These are phyloP conservation scores for Lactarius deliciosus DNA, from an alignment of 768 basidiomycete species.

Conservation along the genomic window DNA sequence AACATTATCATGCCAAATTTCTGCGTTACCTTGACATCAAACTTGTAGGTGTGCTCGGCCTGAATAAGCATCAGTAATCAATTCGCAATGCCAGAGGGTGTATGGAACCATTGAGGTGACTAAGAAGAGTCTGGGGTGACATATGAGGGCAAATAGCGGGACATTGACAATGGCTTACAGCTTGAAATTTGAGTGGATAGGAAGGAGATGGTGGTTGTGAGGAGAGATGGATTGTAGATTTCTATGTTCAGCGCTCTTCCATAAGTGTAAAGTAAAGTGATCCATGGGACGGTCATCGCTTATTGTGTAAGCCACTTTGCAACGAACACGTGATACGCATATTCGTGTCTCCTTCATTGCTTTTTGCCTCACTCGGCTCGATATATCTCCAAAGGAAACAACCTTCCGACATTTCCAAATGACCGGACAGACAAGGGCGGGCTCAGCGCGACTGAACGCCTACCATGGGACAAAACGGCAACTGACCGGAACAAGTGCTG, in stretches of 20 bases:
- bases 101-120: constrained; percentile 15
- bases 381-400: constrained; percentile 9
- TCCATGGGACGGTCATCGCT: not conserved
- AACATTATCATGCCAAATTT: not conserved
- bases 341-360: not conserved
- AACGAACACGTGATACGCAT: constrained; percentile 5
- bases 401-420: constrained; percentile 9
- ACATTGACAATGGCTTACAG: not conserved
- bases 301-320: constrained; percentile 3
- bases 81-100: not conserved
- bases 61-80: constrained; percentile 10
- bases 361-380: not conserved
- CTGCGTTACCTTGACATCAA: constrained; percentile 71
- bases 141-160: not conserved
- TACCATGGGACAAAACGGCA: constrained; percentile 30
- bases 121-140: not conserved
- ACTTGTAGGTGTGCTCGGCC: constrained; percentile 58
- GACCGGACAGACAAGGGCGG: constrained; percentile 22
- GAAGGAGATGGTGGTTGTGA: constrained; percentile 13
- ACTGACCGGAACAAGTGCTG: constrained; percentile 25
- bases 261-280: not conserved
- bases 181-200: not conserved
- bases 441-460: constrained; percentile 22
- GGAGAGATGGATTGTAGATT: not conserved
- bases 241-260: not conserved